Conservation (phyloP, 192 early-diverging fungal genomes). For the Martensiomyces pterosporus region DNA sequence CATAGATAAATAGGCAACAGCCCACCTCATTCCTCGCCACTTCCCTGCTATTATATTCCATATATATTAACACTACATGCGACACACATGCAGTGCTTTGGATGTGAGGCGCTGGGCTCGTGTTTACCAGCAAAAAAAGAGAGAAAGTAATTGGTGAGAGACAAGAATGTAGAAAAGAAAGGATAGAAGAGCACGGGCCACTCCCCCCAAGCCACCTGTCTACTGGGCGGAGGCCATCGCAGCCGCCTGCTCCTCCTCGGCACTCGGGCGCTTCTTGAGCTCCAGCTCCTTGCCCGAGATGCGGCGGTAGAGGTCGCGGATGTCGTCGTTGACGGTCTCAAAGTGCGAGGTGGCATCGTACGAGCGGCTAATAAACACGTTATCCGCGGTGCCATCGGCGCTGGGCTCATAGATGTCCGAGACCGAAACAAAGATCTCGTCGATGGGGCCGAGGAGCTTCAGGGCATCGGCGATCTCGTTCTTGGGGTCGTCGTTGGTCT, state of each 20-base stretch:
- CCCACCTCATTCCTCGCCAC: no score
- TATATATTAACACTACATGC: no score
- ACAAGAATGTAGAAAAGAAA: background rate
- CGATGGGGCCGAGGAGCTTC: constrained; percentile 83
- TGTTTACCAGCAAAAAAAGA: no score
- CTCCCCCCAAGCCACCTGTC: no score
- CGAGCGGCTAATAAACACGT: constrained; percentile 87
- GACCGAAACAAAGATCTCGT: constrained; percentile 86
- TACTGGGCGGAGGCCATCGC: background rate
- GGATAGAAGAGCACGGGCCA: no score
- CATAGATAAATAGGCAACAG: no score
- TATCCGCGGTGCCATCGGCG: constrained; percentile 75
- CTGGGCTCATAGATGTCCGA: constrained; percentile 83
- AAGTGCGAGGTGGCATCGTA: constrained; percentile 99
- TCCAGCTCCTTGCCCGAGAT: constrained; percentile 70
- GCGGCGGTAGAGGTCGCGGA: constrained; percentile 87
- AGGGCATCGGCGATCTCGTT: constrained; percentile 85
- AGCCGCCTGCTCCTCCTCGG: constrained; percentile 43
- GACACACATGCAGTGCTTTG: no score
- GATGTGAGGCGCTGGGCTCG: no score
- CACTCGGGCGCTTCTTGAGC: constrained; percentile 66
- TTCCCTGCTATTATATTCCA: no score
- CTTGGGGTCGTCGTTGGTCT: constrained; percentile 82
- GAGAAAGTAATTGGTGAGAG: no score
- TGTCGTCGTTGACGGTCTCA: constrained; percentile 96